Conservation (phyloP, 257 asterid genomes). For the Agastache rugosa region DNA sequence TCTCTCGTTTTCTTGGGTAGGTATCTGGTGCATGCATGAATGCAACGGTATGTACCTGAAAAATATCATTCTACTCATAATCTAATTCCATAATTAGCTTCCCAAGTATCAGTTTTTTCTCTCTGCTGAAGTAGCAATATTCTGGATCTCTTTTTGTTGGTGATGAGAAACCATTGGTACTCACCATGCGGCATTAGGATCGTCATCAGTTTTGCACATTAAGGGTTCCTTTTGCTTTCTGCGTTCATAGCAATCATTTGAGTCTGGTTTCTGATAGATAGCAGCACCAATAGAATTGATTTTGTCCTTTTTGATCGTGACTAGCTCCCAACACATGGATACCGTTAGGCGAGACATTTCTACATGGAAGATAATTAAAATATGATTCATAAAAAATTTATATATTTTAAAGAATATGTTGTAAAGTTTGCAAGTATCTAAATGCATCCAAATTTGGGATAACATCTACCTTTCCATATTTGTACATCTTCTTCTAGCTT, state of each 20-base stretch:
- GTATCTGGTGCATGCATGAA: slow-evolving; percentile 75
- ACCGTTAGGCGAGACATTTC: slow-evolving; percentile 81
- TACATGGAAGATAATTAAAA: slow-evolving; percentile 29
- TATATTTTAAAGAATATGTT: neutral
- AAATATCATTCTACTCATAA: slow-evolving; percentile 25
- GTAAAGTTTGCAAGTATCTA: neutral
- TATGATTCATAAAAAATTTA: neutral
- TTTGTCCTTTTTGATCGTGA: slow-evolving; percentile 72
- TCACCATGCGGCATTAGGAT: slow-evolving; percentile 91
- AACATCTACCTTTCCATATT: slow-evolving; percentile 73
- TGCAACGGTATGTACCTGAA: slow-evolving; percentile 86
- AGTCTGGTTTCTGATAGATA: slow-evolving; percentile 74
- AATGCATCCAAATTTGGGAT: neutral
- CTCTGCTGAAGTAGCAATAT: neutral
- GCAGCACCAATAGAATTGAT: slow-evolving; percentile 74
- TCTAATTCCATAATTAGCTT: slow-evolving; percentile 13
- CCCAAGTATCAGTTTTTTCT: neutral
- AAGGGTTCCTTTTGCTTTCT: slow-evolving; percentile 66
- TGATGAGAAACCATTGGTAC: slow-evolving; percentile 30
- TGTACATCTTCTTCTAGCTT: slow-evolving; percentile 72
- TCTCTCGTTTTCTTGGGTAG: slow-evolving; percentile 59
- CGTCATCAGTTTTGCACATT: slow-evolving; percentile 74
- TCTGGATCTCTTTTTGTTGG: neutral
- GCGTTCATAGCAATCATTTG: slow-evolving; percentile 78
- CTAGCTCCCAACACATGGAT: slow-evolving; percentile 92